Base-by-base conservation (phyloP, 2,329 filamentous ascomycete species). In the Penicillium sp. region DNA sequence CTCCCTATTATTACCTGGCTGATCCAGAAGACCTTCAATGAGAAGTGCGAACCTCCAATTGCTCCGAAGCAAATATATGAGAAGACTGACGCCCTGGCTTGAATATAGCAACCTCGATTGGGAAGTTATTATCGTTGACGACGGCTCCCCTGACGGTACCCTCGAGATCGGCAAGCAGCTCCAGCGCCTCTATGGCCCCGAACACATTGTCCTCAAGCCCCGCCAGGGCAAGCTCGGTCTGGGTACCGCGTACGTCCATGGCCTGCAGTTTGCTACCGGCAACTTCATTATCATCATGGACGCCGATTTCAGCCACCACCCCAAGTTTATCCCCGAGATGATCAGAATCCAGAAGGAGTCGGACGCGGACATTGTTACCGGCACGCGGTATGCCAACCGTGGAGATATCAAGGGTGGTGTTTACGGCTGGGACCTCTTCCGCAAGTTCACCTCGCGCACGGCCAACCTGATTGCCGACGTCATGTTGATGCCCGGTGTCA, bases 231-330 rank as follows among this genome's bases (percentile, higher is more conserved):
- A 98, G 83, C 91, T 97, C 42, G 94, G 94, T n/a, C 89, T 98
- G 54, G 94, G 94, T 70, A 97, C 94, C 2, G 94, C 94, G 53
- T 98, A 98, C 82, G 92, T 97, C 42, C 93, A 97, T 80, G 94
- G 94, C 56, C 85, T 99, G 63, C 88, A 97, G 78, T 98, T 91
- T 76, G 90, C 86, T 26, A 93, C 89, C 24, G 95, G 95, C 73
- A 97, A 96, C 86, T 98, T 89, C 76, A 92, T 99, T 76, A 92
- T 99, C 84, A 99, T 99, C 86, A 99, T 99, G 95, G 95, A 99
- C 83, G 95, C 96, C 80, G 95, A 99, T 82, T 99, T 99, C 86
- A 92, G 88, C 72, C 95, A 99, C 83, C 95, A 99, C 84, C 95
- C 95, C 76, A 99, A 98, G 82, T 99, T 98, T 86, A 97, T 99